These are phyloP conservation scores for Botrytis paeoniae DNA, from an alignment of 2,329 filamentous ascomycete genomes.

Conservation along the genomic window DNA sequence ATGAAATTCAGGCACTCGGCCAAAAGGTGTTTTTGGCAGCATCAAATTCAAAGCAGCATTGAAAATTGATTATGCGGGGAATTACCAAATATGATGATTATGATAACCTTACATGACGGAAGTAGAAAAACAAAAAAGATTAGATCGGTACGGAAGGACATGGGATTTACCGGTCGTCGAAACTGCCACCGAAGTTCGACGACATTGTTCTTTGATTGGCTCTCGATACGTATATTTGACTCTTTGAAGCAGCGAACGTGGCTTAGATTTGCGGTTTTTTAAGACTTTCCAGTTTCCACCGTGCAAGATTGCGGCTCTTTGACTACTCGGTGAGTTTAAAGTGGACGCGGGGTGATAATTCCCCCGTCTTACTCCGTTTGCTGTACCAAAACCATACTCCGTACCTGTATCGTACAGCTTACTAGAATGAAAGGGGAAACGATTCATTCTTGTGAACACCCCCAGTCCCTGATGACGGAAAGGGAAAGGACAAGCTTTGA, in stretches of 20 bases:
- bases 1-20: not conserved
- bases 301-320: constrained; percentile 6
- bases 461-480: not conserved
- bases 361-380: not conserved
- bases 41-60: not conserved
- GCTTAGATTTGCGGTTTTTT: not conserved
- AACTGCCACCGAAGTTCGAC: not conserved
- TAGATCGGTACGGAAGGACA: not conserved
- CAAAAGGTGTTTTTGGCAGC: no score
- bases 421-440: not conserved
- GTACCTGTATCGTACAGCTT: no score
- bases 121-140: not conserved
- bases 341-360: not conserved
- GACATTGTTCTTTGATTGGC: not conserved
- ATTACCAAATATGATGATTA: not conserved
- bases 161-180: not conserved
- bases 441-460: not conserved
- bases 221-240: not conserved
- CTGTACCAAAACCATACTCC: not conserved
- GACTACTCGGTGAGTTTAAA: constrained; percentile 5
- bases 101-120: not conserved
- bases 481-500: not conserved
- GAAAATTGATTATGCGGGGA: not conserved
- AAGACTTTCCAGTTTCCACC: not conserved
- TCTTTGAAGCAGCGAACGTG: not conserved